These are phyloP conservation scores for Wickerhamomyces sp. DNA, from an alignment of 1,139 yeast species.

Conservation along the genomic window DNA sequence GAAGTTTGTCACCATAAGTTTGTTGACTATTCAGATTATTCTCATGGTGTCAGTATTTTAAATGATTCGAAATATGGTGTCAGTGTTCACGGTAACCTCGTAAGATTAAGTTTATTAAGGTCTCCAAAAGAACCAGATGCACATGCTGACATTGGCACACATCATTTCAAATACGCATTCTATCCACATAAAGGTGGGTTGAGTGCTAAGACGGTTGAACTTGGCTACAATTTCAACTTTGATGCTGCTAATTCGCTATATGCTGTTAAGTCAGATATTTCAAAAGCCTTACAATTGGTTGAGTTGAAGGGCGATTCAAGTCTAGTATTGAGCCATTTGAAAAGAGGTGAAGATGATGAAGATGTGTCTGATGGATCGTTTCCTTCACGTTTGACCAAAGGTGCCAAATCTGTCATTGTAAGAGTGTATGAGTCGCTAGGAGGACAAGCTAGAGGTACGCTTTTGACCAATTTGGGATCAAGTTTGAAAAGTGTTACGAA, in stretches of 20 bases:
- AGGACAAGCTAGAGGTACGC: conserved; percentile 55
- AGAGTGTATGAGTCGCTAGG: conserved; percentile 87
- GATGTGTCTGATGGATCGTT: conserved; percentile 30
- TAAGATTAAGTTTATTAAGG: conserved; percentile 77
- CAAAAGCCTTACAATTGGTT: background rate
- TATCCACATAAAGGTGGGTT: conserved; percentile 75
- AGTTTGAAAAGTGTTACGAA: conserved; percentile 48
- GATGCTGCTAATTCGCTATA: conserved; percentile 23
- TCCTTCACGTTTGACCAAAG: conserved; percentile 30
- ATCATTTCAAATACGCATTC: conserved; percentile 77
- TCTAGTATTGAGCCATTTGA: conserved; percentile 69
- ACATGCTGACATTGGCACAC: conserved; percentile 87
- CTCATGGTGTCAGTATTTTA: conserved; percentile 82
- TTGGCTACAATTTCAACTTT: conserved; percentile 80
- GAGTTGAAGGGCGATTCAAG: conserved; percentile 26
- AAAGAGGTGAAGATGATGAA: conserved; percentile 81
- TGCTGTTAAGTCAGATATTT: background rate
- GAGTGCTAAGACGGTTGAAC: conserved; percentile 58
- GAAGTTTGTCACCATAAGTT: conserved; percentile 94
- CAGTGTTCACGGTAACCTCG: conserved; percentile 82
- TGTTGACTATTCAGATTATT: conserved; percentile 83
- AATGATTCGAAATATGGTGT: conserved; percentile 91
- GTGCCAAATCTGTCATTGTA: conserved; percentile 54
- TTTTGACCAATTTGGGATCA: conserved; percentile 34
- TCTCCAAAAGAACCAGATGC: conserved; percentile 92